Percentiles rank a stretch among this genome's conserved stretches.
phyloP scores from a whole-genome alignment of 352 stramenopile genomes.

The Phytophthora hibernalis region DNA sequence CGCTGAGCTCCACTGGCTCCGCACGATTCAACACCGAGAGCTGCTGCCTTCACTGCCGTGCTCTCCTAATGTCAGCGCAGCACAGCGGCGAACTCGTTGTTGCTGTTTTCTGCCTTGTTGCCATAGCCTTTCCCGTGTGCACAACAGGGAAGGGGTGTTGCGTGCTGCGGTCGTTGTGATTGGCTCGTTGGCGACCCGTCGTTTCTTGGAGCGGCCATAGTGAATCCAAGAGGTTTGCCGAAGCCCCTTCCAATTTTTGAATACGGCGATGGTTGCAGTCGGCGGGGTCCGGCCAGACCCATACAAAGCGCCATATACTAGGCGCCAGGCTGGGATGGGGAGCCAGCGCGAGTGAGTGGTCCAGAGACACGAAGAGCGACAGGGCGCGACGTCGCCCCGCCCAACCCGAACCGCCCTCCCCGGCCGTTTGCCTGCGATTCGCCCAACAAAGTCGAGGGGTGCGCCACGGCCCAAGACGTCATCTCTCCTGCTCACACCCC shows the following conservation, averaged over 20 bases:
- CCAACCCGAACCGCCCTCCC: conserved; percentile 7
- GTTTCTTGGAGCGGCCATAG: conserved; percentile 26
- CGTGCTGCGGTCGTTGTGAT: too few species aligned
- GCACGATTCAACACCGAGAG: neutral
- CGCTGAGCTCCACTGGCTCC: neutral
- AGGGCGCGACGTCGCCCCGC: conserved; percentile 44
- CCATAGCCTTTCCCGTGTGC: conserved; percentile 9
- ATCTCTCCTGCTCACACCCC: conserved; percentile 50
- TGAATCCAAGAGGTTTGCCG: conserved; percentile 38
- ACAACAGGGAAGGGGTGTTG: conserved; percentile 6
- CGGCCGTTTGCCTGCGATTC: neutral
- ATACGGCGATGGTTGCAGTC: conserved; percentile 27
- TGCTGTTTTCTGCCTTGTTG: neutral
- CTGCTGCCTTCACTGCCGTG: neutral
- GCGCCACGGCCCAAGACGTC: conserved; percentile 14
- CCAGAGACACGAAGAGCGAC: conserved; percentile 47
- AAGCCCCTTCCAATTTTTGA: conserved; percentile 46
- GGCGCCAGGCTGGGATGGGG: conserved; percentile 3
- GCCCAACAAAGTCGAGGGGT: conserved; percentile 23
- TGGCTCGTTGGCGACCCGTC: conserved; percentile 8
- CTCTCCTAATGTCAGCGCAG: neutral
- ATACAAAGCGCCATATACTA: conserved; percentile 42
- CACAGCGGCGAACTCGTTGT: too few species aligned
- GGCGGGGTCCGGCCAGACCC: neutral
- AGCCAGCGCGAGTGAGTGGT: conserved; percentile 42